These are phyloP conservation scores for Stenogyne calaminthoides DNA, from an alignment of 305 asterid species.

Conservation along the genomic window DNA sequence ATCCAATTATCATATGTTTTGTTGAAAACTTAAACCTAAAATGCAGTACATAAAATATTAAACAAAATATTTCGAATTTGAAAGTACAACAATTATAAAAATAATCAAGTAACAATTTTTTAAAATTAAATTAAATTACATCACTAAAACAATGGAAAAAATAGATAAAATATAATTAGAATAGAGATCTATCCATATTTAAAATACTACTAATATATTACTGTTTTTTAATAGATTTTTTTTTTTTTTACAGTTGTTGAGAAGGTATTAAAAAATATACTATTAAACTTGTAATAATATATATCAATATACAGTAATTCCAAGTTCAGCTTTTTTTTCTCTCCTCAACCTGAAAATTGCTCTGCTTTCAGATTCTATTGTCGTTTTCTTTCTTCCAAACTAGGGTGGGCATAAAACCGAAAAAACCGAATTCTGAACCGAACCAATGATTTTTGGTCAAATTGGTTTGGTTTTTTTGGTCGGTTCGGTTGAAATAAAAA, in stretches of 20 bases:
- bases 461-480: no score
- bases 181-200: background rate
- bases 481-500: no score
- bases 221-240: constrained; percentile 19
- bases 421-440: no score
- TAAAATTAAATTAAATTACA: background rate
- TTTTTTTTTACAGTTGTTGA: constrained; percentile 37
- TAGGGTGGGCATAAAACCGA: no score
- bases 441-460: no score
- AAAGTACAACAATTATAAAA: background rate
- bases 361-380: constrained; percentile 21
- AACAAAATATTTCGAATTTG: background rate
- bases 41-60: background rate
- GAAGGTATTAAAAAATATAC: constrained; percentile 40
- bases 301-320: constrained; percentile 28
- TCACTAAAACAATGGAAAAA: background rate
- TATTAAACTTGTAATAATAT: constrained; percentile 33
- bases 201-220: background rate
- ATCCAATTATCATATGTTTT: background rate
- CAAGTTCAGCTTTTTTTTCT: constrained; percentile 11
- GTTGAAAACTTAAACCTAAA: background rate
- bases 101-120: background rate
- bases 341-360: constrained; percentile 14
- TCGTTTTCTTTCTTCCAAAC: background rate
- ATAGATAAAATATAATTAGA: background rate